These are phyloP conservation scores for Cystobasidium sp. DNA, from an alignment of 1,284 basidiomycete genomes.

Conservation along the genomic window DNA sequence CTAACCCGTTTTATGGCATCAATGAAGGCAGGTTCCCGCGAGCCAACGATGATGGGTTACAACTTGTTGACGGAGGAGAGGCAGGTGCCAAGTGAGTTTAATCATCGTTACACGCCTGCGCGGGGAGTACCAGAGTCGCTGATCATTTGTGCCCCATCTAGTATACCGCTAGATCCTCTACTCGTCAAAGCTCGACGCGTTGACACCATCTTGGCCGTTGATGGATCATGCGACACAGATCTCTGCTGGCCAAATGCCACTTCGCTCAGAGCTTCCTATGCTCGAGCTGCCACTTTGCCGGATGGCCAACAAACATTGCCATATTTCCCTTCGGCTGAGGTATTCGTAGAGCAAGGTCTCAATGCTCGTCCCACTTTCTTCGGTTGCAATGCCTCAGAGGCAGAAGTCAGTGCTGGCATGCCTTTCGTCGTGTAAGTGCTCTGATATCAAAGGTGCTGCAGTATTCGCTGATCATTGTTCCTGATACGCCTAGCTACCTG, in stretches of 20 bases:
- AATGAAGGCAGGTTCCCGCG: slow-evolving; percentile 47
- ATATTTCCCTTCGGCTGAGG: slow-evolving; percentile 55
- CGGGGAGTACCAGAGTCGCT: slow-evolving; percentile 41
- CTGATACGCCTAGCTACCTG: slow-evolving; percentile 45
- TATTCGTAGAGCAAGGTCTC: slow-evolving; percentile 68
- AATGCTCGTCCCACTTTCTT: slow-evolving; percentile 75
- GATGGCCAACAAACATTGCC: slow-evolving; percentile 52
- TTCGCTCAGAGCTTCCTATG: slow-evolving; percentile 57
- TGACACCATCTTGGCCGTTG: slow-evolving; percentile 72
- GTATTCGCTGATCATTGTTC: slow-evolving; percentile 7
- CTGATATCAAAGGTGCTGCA: slow-evolving; percentile 45
- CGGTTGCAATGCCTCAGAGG: slow-evolving; percentile 66
- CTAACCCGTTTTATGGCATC: slow-evolving; percentile 48
- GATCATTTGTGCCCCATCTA: slow-evolving; percentile 51
- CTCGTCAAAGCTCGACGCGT: slow-evolving; percentile 68
- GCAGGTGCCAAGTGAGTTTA: slow-evolving; percentile 54
- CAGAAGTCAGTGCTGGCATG: slow-evolving; percentile 20
- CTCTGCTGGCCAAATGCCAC: slow-evolving; percentile 69
- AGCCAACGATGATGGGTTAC: slow-evolving; percentile 54
- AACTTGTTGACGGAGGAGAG: slow-evolving; percentile 61
- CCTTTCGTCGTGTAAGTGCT: slow-evolving; percentile 54
- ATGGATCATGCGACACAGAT: slow-evolving; percentile 64
- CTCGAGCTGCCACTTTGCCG: slow-evolving; percentile 46
- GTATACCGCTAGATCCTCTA: slow-evolving; percentile 68
- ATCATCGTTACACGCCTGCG: background rate